Base-by-base conservation (phyloP, 1,284 basidiomycete genomes). In the Pterulicium gracile region DNA sequence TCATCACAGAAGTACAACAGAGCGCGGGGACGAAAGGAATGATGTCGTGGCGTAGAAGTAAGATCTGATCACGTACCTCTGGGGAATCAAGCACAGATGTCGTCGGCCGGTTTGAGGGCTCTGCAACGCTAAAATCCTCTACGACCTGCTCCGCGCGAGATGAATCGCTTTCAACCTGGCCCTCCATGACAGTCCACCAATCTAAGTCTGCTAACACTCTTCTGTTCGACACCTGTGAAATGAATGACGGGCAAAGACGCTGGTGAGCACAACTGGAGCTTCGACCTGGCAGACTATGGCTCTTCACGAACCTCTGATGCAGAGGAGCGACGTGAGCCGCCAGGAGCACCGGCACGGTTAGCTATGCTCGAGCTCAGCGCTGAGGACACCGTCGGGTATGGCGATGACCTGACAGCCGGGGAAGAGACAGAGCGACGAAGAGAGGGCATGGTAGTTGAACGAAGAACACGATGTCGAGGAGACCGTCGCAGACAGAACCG, bases 21-120 rank as follows among this genome's bases (percentile, higher is more conserved):
- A 98, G 72, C 0, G 95, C 91, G 0, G 94, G 94, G 62, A 62
- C 97, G 97, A 94, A 21, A 97, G 63, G 77, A 98, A 97, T 40
- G 18, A 48, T 27, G n/a, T 32, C 4, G 14, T 5, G 1, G 20
- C 13, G 22, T 24, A 40, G 20, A 20, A 24, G 27, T 20, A 21
- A 27, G 32, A n/a, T 45, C 3, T 35, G 20, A 21, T 49, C 24
- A 56, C 57, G 52, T 55, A 68, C 66, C 65, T 67, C 66, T 32
- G 54, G 52, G 47, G 55, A 55, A 48, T 47, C 54, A 49, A 51
- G 51, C 54, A 40, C n/a, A 39, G 56, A 54, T 27, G 57, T 51
- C n/a, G n/a, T n/a, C n/a, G n/a, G n/a, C n/a, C n/a, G n/a, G n/a
- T n/a, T n/a, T 35, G 52, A 47, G 20, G 54, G 51, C 49, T 48